phyloP scores from a whole-genome alignment of 345 rosid genomes.

The Eutrema yunnanense region DNA sequence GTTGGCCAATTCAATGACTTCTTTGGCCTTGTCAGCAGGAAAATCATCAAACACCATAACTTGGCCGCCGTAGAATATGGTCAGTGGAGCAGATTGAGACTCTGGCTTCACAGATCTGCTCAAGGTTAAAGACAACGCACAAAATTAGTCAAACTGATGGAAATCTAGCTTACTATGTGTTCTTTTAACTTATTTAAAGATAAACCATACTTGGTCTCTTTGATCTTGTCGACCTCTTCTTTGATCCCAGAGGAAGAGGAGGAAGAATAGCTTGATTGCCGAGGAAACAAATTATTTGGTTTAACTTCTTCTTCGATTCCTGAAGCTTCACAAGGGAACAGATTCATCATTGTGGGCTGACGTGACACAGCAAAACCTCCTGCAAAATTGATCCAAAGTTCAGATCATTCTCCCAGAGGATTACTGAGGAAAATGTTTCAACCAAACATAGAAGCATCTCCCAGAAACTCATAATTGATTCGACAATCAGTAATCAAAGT shows the following conservation, averaged over 20 bases:
- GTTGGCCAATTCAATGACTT: constrained; percentile 64
- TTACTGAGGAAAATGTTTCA: not conserved
- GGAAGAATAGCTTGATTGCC: constrained; percentile 39
- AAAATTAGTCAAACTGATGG: not conserved
- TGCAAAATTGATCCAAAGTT: not conserved
- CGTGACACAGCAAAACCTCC: constrained; percentile 19
- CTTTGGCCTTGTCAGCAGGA: constrained; percentile 70
- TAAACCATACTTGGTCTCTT: constrained; percentile 36
- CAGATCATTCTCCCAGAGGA: not conserved
- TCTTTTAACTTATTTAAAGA: not conserved
- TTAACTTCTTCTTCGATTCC: constrained; percentile 19
- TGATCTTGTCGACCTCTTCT: constrained; percentile 33
- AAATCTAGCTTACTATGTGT: not conserved
- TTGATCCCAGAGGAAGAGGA: constrained; percentile 28
- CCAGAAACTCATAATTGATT: not conserved
- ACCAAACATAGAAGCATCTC: not conserved
- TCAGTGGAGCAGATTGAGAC: constrained; percentile 54
- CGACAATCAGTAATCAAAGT: not conserved
- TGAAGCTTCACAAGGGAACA: constrained; percentile 42
- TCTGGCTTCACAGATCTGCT: constrained; percentile 27
- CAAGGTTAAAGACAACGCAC: not conserved
- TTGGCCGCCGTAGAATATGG: constrained; percentile 78
- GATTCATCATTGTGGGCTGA: constrained; percentile 46
- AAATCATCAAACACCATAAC: constrained; percentile 68
- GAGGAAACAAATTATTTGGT: constrained; percentile 59